Base-by-base conservation (phyloP, 2,329 filamentous ascomycete genomes). In the Venturia asperata region DNA sequence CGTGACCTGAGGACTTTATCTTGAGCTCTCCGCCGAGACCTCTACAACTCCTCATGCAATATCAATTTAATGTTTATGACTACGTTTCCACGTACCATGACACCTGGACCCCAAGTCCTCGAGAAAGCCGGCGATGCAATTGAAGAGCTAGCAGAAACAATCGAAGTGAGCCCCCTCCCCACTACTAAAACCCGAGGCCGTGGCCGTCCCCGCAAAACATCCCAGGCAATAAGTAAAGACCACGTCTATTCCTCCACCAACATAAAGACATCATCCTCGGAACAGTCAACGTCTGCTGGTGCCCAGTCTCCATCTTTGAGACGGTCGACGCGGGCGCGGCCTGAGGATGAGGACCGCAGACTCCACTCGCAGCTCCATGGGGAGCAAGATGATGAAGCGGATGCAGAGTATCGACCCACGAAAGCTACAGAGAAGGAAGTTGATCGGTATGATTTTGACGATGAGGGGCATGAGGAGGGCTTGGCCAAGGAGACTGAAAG, bases 401-500 rank as follows among this genome's bases (percentile, higher is more conserved):
- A 64, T 60, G 63, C 30, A 30, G 49, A 41, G 3, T 65, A 61
- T 19, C 11, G 6, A 11, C 34, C 65, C 15, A 41, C 62, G 1
- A 41, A 41, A 9, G 55, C 55, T 2, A 56, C 52, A 39, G 45
- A 39, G 19, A 27, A 27, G 5, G 68, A 68, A 42, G 66, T 71
- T 19, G 71, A 72, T 27, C 67, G 69, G 0, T 73, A 76, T 62
- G 74, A 74, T n/a, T 69, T 69, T 3, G 30, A 34, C 30, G 62
- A 62, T 7, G 55, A 61, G 47, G 42, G 34, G 34, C 49, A 65
- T 1, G 67, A 68, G 9, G 70, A 72, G 19, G 73, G 74, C 61
- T 34, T 75, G 17, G 69, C 71, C 1, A 70, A 71, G 7, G 73
- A 73, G 17, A 71, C 72, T 11, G 75, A 77, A 66, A 71, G 72